A percentile compares a stretch with the other conserved stretches of the same genome.
Conservation (phyloP, 2,329 filamentous ascomycete genomes). For the Geosmithia flava region DNA sequence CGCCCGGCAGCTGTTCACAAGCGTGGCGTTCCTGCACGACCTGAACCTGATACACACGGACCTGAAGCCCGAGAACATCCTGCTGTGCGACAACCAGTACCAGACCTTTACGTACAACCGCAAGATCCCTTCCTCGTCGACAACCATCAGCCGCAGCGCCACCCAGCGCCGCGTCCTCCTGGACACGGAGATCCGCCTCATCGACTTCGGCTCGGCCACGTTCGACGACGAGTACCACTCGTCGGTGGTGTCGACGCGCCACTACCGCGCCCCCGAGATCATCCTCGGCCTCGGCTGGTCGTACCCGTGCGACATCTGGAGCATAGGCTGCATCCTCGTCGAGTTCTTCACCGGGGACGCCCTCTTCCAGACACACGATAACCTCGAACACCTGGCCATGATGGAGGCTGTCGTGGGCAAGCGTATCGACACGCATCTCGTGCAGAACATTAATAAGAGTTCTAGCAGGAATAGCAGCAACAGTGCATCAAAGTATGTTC, state of each 20-base stretch:
- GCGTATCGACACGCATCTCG: conserved; percentile 45
- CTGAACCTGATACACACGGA: conserved; percentile 93
- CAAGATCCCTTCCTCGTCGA: conserved; percentile 55
- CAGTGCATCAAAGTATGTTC: conserved; percentile 48
- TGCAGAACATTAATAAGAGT: conserved; percentile 36
- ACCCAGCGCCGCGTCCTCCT: conserved; percentile 52
- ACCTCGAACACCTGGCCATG: conserved; percentile 63
- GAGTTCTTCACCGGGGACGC: conserved; percentile 63
- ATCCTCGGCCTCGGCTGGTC: conserved; percentile 61
- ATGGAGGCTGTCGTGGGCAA: conserved; percentile 56
- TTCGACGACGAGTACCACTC: conserved; percentile 65
- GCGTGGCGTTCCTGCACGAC: conserved; percentile 94
- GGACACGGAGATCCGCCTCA: conserved; percentile 57
- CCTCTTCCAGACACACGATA: conserved; percentile 61
- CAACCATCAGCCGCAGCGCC: conserved; percentile 45
- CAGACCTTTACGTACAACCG: conserved; percentile 62
- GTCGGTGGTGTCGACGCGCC: conserved; percentile 57
- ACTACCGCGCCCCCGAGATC: conserved; percentile 60
- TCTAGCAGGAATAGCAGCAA: conserved; percentile 43
- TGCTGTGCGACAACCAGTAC: conserved; percentile 52
- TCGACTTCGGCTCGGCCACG: conserved; percentile 61
- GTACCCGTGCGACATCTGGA: conserved; percentile 62
- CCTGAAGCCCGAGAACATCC: conserved; percentile 58
- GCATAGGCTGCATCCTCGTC: conserved; percentile 60
- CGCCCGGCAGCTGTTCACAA: conserved; percentile 91